Evolutionary conservation across 2,329 filamentous ascomycete genomes (phyloP).

Genomic region (Aphanocladium album): DNA sequence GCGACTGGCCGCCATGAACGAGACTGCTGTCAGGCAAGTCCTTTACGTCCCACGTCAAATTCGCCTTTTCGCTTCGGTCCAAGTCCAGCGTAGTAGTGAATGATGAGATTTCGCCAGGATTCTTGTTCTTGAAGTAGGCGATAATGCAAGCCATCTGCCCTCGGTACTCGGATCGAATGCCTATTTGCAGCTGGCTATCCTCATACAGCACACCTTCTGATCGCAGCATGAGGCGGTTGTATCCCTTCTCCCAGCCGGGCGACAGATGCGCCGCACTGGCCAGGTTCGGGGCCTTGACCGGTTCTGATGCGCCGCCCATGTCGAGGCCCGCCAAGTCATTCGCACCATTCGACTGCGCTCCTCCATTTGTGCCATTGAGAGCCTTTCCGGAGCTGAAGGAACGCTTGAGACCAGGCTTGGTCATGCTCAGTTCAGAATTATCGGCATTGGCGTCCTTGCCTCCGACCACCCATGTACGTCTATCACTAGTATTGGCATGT

Average conservation of each 20-base stretch:
- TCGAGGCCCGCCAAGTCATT: conserved; percentile 79
- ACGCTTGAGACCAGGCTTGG: conserved; percentile 78
- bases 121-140: conserved; percentile 94
- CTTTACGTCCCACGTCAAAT: conserved; percentile 81
- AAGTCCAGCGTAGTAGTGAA: conserved; percentile 94
- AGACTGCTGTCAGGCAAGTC: conserved; percentile 81
- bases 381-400: conserved; percentile 65
- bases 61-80: conserved; percentile 58
- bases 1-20: conserved; percentile 67
- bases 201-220: conserved; percentile 90
- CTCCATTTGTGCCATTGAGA: conserved; percentile 44
- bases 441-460: conserved; percentile 91
- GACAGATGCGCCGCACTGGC: conserved; percentile 89
- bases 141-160: conserved; percentile 95
- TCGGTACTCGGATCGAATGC: conserved; percentile 87
- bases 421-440: conserved; percentile 71
- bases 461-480: conserved; percentile 95
- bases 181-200: conserved; percentile 89
- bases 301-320: conserved; percentile 59
- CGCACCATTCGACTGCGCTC: conserved; percentile 41
- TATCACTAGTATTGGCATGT: conserved; percentile 86
- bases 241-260: conserved; percentile 90
- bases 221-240: conserved; percentile 72
- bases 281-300: conserved; percentile 69
- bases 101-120: conserved; percentile 74